phyloP scores from a whole-genome alignment of 805 yeast genomes.

The Wickerhamiella sergipiensis region DNA sequence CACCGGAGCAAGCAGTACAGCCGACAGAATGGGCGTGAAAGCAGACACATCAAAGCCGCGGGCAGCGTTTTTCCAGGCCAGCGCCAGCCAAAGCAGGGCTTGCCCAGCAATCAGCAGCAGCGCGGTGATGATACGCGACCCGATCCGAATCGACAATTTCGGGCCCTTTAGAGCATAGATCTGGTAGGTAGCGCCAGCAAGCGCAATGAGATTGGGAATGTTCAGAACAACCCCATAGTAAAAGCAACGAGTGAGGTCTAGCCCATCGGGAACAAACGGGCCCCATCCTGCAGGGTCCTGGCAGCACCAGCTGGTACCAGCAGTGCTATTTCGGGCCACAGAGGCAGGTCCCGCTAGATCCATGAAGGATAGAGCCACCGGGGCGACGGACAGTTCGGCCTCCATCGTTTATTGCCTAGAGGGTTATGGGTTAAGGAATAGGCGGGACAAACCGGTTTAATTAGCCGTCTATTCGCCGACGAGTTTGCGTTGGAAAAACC shows the following conservation, averaged over 20 bases:
- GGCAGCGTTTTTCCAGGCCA: conserved; percentile 13
- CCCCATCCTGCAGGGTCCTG: conserved; percentile 11
- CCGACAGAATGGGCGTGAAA: conserved; percentile 28
- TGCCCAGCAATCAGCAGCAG: conserved; percentile 13
- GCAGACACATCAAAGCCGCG: conserved; percentile 22
- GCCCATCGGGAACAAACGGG: conserved; percentile 7
- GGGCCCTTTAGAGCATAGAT: conserved; percentile 16
- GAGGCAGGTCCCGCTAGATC: background rate
- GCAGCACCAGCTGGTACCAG: conserved; percentile 2
- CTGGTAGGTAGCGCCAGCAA: conserved; percentile 21
- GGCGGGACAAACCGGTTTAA: background rate
- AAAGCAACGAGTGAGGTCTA: conserved; percentile 27
- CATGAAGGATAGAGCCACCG: background rate
- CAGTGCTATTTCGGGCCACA: background rate
- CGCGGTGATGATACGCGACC: background rate
- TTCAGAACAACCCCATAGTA: conserved; percentile 24
- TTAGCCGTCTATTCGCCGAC: too few relatives aligned
- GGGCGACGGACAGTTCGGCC: background rate
- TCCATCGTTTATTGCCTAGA: background rate
- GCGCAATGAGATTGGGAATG: conserved; percentile 20
- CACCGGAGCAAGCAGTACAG: conserved; percentile 37
- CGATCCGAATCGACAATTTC: conserved; percentile 13
- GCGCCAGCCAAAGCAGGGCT: conserved; percentile 9
- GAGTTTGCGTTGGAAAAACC: too few relatives aligned
- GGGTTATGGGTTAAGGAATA: background rate